Base-by-base conservation (phyloP, 1,284 basidiomycete genomes). In the Tilletia walkeri region DNA sequence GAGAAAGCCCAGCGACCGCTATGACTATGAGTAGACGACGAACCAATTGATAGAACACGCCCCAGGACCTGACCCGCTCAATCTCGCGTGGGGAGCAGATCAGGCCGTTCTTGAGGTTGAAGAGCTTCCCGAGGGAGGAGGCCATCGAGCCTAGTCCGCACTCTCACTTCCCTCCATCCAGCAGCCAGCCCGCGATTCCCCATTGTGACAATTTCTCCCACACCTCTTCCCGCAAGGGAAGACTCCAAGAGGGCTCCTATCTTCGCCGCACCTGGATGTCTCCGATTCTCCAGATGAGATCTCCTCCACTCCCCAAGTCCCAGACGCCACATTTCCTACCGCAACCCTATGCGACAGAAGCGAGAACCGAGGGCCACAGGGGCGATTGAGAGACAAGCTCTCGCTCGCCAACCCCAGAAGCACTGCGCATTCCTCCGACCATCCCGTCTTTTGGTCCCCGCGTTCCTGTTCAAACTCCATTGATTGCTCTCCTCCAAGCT, bases 11-110 rank as follows among this genome's bases (percentile, higher is more conserved):
- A 20, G 59, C 59, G 59, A 63, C 59, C 59, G 59, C 59, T 63
- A 63, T 63, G 36, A 63, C 59, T 63, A 39, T 63, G 59, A 63
- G 59, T 63, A 63, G 59, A 63, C 59, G 59, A 63, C 59, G 59
- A 63, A 63, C 59, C 59, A 63, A 39, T 18, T 16, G 38, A 41
- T 38, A 34, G 24, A 39, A 41, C 36, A n/a, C 6, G 50, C 50
- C 50, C 16, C 24, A 30, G n/a, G 7, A 53, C 16, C 50, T 18
- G 6, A 53, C 59, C 59, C 36, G 59, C 59, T 56, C 54, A 56
- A 56, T 12, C 54, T 56, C 54, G 20, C 54, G 54, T 56, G 54
- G 54, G 54, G 54, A 56, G 59, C 59, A 38, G 36, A 18, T 18
- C 10, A 53, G 50, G 14, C 34, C 36, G 59, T 63, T 2, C 59